Base-by-base conservation (phyloP, 306 rosid genomes). In the Lagenaria siceraria region DNA sequence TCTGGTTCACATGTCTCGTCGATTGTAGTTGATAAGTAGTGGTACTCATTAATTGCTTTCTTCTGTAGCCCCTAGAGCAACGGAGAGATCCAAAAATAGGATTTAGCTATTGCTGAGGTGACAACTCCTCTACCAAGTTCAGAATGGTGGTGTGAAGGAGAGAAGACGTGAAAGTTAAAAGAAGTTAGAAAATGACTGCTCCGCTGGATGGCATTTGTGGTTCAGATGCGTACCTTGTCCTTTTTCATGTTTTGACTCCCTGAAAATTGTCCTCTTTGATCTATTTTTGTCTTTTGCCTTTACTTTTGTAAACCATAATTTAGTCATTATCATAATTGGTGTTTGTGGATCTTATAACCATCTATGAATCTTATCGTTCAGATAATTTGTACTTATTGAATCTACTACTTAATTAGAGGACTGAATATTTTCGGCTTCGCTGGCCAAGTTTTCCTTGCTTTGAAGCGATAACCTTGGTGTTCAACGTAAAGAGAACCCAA, bases 1-100 rank as follows among this genome's bases (percentile, higher is more conserved):
- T 68, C 74, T 42, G n/a, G 55, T 69, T 42, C 75, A 42, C 31
- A 42, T 68, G 75, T 22, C 17, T 33, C 43, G 55, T 69, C 43
- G 52, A 69, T 69, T 69, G 21, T 43, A 14, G 75, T 69, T 69
- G 55, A 22, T 43, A 69, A 43, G 75, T 43, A 6, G 48, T 24
- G 56, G 75, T 27, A 43, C 27, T 80, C 11, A 83, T 66, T 58
- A 10, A 17, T 31, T 33, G 61, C 68, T 82, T n/a, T 36, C 13
- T 33, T 76, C 77, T 85, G 74, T 78, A 95, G 98, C 98, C 79
- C 98, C 98, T 14, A 85, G 96, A 88, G 88, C 96, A 75, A 83
- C 84, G 96, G 98, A 90, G 66, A 92, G 92, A 83, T 89, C 96
- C 80, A 92, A 82, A 81, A 88, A 82, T 87, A 81, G 91, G 82